A percentile compares a stretch with the other conserved stretches of the same genome.
Evolutionary conservation across 768 basidiomycete species (phyloP).

Genomic region (Peribolospora baueri): DNA sequence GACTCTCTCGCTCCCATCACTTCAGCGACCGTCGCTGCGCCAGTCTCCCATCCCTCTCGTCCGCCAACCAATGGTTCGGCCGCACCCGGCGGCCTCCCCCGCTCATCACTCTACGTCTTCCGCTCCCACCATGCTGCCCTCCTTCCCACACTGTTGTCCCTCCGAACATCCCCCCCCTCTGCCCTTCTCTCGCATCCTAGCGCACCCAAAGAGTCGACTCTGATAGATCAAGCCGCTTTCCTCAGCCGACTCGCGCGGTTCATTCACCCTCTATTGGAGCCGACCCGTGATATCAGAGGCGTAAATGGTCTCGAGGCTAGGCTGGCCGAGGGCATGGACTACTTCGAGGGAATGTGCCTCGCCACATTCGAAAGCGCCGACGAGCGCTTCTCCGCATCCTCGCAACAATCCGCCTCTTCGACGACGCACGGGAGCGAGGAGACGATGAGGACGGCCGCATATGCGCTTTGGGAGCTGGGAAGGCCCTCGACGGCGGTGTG

Average conservation of each 20-base stretch:
- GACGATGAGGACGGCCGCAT: slow-evolving; percentile 57
- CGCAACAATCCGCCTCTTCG: too few species aligned
- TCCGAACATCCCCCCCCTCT: slow-evolving; percentile 33
- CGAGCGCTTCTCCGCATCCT: slow-evolving; percentile 18
- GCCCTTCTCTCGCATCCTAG: slow-evolving; percentile 30
- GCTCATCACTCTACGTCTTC: slow-evolving; percentile 6
- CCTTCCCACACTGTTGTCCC: slow-evolving; percentile 18
- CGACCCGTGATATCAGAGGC: slow-evolving; percentile 40
- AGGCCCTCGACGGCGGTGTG: slow-evolving; percentile 1
- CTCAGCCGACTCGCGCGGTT: slow-evolving; percentile 51
- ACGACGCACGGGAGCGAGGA: slow-evolving; percentile 30
- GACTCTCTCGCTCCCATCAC: slow-evolving; percentile 1
- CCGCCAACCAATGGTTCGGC: neutral
- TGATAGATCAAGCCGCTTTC: slow-evolving; percentile 24
- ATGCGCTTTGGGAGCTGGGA: slow-evolving; percentile 55
- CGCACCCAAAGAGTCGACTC: slow-evolving; percentile 8
- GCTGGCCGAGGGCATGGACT: slow-evolving; percentile 53
- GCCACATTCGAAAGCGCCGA: slow-evolving; percentile 75
- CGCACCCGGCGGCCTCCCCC: neutral
- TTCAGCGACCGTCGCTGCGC: neutral
- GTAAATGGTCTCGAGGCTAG: slow-evolving; percentile 27
- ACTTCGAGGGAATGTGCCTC: slow-evolving; percentile 68
- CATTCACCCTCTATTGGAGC: slow-evolving; percentile 37
- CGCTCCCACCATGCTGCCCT: slow-evolving; percentile 20
- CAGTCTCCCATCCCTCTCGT: neutral